A percentile compares a stretch with the other conserved stretches of the same genome.
phyloP scores from a whole-genome alignment of 768 basidiomycete genomes.

The Phanerochaete sordida region DNA sequence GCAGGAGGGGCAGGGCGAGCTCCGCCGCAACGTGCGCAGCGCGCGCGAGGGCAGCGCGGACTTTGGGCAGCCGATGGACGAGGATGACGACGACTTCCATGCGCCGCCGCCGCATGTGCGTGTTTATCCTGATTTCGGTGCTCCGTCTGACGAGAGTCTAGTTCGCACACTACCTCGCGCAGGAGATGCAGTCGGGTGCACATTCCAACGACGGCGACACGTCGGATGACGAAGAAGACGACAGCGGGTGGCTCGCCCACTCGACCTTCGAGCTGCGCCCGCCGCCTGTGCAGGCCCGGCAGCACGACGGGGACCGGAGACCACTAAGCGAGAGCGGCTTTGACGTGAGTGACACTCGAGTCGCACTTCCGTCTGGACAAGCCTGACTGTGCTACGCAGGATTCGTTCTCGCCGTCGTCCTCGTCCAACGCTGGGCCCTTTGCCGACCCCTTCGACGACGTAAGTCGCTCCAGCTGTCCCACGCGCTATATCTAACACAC shows the following conservation, averaged over 20 bases:
- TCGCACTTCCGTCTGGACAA: neutral
- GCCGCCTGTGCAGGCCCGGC: conserved; percentile 23
- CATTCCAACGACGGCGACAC: conserved; percentile 49
- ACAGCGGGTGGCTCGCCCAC: conserved; percentile 77
- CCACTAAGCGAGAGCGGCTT: conserved; percentile 28
- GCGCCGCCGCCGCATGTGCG: conserved; percentile 44
- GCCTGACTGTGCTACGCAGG: conserved; percentile 18
- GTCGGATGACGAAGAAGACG: conserved; percentile 64
- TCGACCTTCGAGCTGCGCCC: conserved; percentile 55
- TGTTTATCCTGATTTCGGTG: too few species aligned
- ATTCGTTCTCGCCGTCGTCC: conserved; percentile 24
- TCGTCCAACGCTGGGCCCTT: conserved; percentile 16
- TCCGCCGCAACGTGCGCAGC: conserved; percentile 46
- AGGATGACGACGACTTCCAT: conserved; percentile 36
- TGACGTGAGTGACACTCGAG: conserved; percentile 20
- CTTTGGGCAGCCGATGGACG: conserved; percentile 51
- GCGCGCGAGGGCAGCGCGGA: conserved; percentile 56
- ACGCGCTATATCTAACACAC: neutral
- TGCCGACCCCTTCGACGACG: conserved; percentile 37
- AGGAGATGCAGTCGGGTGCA: conserved; percentile 66
- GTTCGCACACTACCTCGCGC: conserved; percentile 79
- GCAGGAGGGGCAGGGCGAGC: conserved; percentile 46
- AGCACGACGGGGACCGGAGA: conserved; percentile 23
- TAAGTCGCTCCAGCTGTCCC: too few species aligned
- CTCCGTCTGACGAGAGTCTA: too few species aligned